Base-by-base conservation (phyloP, 139 green algal genomes). In the Chlorella vulgaris region DNA sequence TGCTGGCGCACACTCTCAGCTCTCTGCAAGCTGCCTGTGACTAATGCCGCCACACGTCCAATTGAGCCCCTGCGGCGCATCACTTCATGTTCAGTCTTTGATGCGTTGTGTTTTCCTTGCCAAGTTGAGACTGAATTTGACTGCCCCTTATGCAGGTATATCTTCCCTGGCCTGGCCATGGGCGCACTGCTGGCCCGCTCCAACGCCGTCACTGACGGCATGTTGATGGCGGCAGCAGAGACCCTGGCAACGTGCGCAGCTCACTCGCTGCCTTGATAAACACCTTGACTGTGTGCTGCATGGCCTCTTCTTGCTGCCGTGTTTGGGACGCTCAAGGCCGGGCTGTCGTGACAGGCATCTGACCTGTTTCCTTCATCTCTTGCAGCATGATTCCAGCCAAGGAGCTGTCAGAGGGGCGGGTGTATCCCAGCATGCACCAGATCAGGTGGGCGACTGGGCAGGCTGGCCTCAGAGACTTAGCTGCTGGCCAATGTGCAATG, bases 171-270 rank as follows among this genome's bases (percentile, higher is more conserved):
- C 3, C 69, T 94, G 29, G 90, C 87, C 2, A 69, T 93, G 29
- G 91, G 88, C 24, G 88, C 89, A 19, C 69, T 79, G 35, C 69
- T 93, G 74, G 83, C 67, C 0, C 58, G 83, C 40, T 66, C 78
- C 35, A 82, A 85, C 55, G 19, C 76, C 0, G 84, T 94, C 13
- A 86, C 82, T 4, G 89, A 92, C 74, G 55, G 33, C 62, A 93
- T 94, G 91, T 62, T 96, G 50, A 92, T 91, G 83, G 86, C 85
- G 47, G 91, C 93, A 3, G 91, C 94, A 10, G 92, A 85, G 58
- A 79, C 51, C 73, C 51, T 79, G 35, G n/a, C 36, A 7, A 31
- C 40, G 53, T 69, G 73, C 43, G 65, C 18, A 21, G 65, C 65
- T 39, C 35, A 47, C 13, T 18, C 15, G 47, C 47, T 58, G 47